Evolutionary conservation across 169 alveolate species (phyloP).

Genomic region (Plasmodium falciparum): DNA sequence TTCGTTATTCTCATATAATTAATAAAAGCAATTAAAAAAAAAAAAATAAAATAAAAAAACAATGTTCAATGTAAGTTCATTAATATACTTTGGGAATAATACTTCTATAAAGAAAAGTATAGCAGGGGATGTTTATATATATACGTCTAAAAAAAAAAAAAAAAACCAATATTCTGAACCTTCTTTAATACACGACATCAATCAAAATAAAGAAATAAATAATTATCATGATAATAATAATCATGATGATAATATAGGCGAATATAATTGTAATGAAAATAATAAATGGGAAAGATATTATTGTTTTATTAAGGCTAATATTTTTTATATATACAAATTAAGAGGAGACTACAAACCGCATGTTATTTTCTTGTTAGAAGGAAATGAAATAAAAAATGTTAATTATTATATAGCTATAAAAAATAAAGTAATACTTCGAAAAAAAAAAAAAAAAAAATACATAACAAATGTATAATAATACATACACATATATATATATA

Average conservation of each 20-base stretch:
- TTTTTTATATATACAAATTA: slow-evolving; percentile 46
- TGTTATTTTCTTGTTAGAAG: slow-evolving; percentile 40
- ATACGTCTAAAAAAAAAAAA: too few relatives aligned
- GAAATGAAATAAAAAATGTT: slow-evolving; percentile 20
- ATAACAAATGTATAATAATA: not conserved
- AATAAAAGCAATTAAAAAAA: not conserved
- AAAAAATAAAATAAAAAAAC: not conserved
- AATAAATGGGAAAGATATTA: slow-evolving; percentile 43
- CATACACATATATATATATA: not conserved
- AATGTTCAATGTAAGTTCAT: slow-evolving; percentile 55
- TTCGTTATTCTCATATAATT: not conserved
- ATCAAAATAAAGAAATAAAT: slow-evolving; percentile 3
- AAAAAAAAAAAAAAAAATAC: not conserved
- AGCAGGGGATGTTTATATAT: slow-evolving; percentile 29
- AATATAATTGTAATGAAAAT: not conserved
- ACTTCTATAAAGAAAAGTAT: slow-evolving; percentile 14
- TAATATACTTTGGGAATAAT: slow-evolving; percentile 40
- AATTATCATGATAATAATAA: slow-evolving; percentile 5
- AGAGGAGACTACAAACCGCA: slow-evolving; percentile 45
- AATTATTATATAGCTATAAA: slow-evolving; percentile 54
- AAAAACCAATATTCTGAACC: slow-evolving; percentile 23
- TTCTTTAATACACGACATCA: not conserved
- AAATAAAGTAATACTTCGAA: slow-evolving; percentile 32
- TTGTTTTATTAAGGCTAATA: slow-evolving; percentile 58
- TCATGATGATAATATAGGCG: not conserved